Percentiles rank a stretch among this genome's conserved stretches.
These are phyloP conservation scores for Aphanomyces cochlioides DNA, from an alignment of 352 stramenopile species.

Conservation along the genomic window DNA sequence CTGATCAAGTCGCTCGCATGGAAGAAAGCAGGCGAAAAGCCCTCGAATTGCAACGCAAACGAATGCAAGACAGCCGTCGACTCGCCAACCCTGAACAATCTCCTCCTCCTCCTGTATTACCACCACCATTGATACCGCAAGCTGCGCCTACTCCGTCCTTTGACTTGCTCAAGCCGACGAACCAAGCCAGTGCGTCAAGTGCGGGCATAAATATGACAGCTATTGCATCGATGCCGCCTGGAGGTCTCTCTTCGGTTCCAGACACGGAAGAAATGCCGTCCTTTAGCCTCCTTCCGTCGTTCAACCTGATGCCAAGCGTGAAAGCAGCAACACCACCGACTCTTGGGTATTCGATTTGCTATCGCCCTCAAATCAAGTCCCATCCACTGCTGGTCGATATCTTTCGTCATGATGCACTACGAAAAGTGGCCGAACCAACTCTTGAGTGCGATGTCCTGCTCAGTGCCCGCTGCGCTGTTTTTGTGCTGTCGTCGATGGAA, in stretches of 20 bases:
- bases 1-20: constrained; percentile 14
- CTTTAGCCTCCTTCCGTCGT: constrained; percentile 8
- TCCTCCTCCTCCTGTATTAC: no score
- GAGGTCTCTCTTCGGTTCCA: no score
- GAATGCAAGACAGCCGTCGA: not conserved
- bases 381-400: not conserved
- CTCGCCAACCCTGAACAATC: no score
- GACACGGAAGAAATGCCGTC: not conserved
- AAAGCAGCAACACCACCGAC: not conserved
- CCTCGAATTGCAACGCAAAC: constrained; percentile 8
- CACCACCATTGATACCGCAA: no score
- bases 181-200: no score
- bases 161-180: no score
- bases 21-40: constrained; percentile 7
- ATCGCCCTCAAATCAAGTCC: constrained; percentile 6
- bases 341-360: not conserved
- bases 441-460: constrained; percentile 17
- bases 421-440: not conserved
- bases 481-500: not conserved
- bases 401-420: constrained; percentile 2
- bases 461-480: not conserved
- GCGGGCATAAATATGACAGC: no score
- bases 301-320: not conserved
- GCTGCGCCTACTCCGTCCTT: no score
- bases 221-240: no score